Percentiles rank a stretch among this genome's conserved stretches.
phyloP scores from a whole-genome alignment of 2,329 filamentous ascomycete genomes.

The Drechslerella coelobrocha region DNA sequence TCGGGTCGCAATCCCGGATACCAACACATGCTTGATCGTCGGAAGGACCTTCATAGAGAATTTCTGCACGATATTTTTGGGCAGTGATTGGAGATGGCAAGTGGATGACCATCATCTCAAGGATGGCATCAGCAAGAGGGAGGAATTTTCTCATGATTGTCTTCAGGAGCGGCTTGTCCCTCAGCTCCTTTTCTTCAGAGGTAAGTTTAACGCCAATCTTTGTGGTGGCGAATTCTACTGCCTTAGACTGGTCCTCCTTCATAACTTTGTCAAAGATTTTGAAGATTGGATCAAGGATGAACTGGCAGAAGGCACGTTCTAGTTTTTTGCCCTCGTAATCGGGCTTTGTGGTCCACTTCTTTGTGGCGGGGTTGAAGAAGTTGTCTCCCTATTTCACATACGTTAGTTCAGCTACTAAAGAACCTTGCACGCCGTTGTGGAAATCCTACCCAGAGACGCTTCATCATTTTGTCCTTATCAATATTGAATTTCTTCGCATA shows the following conservation, averaged over 20 bases:
- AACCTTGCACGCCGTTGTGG: background rate
- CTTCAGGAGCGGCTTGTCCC: constrained; percentile 98
- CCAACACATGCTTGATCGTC: constrained; percentile 92
- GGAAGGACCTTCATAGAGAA: constrained; percentile 94
- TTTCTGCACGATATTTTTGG: constrained; percentile 97
- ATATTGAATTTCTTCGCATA: constrained; percentile 99
- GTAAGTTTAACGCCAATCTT: constrained; percentile 96
- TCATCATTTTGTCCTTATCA: constrained; percentile 99
- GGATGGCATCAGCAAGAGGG: constrained; percentile 92
- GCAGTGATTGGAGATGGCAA: constrained; percentile 94
- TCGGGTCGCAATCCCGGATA: constrained; percentile 98
- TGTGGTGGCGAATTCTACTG: constrained; percentile 76
- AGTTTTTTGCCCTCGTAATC: constrained; percentile 80
- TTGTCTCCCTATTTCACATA: constrained; percentile 75
- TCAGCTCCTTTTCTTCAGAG: constrained; percentile 84
- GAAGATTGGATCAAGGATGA: constrained; percentile 99
- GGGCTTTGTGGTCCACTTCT: constrained; percentile 97
- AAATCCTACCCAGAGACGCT: constrained; percentile 85
- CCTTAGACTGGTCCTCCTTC: constrained; percentile 98
- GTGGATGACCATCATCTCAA: constrained; percentile 99
- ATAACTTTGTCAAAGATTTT: constrained; percentile 95
- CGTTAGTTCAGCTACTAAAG: background rate
- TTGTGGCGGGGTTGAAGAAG: constrained; percentile 99
- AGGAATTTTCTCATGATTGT: constrained; percentile 98
- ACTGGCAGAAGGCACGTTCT: constrained; percentile 99